phyloP scores from a whole-genome alignment of 805 yeast species.

The Kodamaea nitidulidarum region DNA sequence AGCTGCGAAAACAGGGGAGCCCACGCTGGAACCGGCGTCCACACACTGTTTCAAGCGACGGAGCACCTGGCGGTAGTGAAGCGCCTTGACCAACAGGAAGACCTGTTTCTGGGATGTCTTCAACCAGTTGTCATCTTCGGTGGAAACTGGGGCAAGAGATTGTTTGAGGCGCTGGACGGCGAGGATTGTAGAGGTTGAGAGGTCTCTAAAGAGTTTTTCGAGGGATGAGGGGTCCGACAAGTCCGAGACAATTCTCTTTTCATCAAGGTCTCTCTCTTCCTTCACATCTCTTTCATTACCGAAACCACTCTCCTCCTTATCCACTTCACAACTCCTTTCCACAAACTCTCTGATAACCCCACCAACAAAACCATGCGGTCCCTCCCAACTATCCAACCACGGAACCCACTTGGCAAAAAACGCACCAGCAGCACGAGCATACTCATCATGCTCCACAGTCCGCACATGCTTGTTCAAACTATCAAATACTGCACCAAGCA shows the following conservation, averaged over 20 bases:
- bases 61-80: constrained; percentile 38
- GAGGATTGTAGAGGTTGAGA: constrained; percentile 59
- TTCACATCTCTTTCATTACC: too few relatives aligned
- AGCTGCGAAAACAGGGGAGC: constrained; percentile 42
- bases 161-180: constrained; percentile 52
- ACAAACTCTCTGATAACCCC: constrained; percentile 47
- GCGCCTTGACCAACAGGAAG: constrained; percentile 36
- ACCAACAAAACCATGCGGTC: constrained; percentile 41
- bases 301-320: too few relatives aligned
- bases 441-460: not conserved
- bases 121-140: constrained; percentile 64
- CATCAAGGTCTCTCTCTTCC: too few relatives aligned
- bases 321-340: not conserved
- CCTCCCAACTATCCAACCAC: not conserved
- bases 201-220: constrained; percentile 46
- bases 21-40: constrained; percentile 33
- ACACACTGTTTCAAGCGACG: constrained; percentile 34
- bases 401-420: not conserved
- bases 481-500: not conserved
- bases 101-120: constrained; percentile 44
- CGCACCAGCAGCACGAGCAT: too few relatives aligned
- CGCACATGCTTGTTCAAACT: not conserved
- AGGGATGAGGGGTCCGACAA: constrained; percentile 14
- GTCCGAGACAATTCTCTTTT: too few relatives aligned
- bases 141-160: constrained; percentile 34